A percentile compares a stretch with the other conserved stretches of the same genome.
Evolutionary conservation across 768 basidiomycete species (phyloP).

Genomic region (Trametes punicea): DNA sequence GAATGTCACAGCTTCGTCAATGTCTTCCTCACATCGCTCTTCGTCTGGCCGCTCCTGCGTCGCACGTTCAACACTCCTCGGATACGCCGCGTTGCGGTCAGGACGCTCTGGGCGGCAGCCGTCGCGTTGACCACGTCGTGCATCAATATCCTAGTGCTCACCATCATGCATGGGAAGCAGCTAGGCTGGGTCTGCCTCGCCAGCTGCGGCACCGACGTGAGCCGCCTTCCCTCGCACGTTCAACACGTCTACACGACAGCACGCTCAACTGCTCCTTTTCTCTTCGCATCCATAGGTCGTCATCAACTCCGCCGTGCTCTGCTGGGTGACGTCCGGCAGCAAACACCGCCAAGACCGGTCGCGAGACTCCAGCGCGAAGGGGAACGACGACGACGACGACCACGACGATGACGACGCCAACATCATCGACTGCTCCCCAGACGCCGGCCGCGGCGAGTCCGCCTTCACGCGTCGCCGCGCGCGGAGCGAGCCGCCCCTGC

Average conservation of each 20-base stretch:
- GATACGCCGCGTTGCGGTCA: constrained; percentile 37
- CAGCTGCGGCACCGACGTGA: constrained; percentile 38
- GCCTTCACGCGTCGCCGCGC: not conserved
- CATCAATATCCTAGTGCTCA: constrained; percentile 47
- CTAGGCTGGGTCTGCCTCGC: constrained; percentile 48
- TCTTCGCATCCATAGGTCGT: constrained; percentile 36
- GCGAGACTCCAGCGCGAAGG: not conserved
- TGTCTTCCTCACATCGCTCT: constrained; percentile 40
- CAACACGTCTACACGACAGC: too few relatives aligned
- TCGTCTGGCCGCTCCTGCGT: constrained; percentile 46
- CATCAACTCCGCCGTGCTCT: constrained; percentile 44
- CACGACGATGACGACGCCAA: not conserved
- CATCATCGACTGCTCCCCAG: constrained; percentile 7
- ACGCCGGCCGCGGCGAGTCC: not conserved
- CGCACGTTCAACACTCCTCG: constrained; percentile 32
- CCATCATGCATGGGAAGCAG: constrained; percentile 42
- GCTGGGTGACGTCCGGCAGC: constrained; percentile 40
- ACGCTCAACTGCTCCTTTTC: too few relatives aligned
- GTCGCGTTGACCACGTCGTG: constrained; percentile 49
- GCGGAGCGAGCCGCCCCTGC: constrained; percentile 4
- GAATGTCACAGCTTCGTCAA: constrained; percentile 29
- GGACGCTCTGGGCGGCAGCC: constrained; percentile 43
- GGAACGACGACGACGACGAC: not conserved
- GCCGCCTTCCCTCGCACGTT: not conserved
- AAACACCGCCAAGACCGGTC: not conserved